Base-by-base conservation (phyloP, 257 asterid genomes). In the Ilex aquifolium region DNA sequence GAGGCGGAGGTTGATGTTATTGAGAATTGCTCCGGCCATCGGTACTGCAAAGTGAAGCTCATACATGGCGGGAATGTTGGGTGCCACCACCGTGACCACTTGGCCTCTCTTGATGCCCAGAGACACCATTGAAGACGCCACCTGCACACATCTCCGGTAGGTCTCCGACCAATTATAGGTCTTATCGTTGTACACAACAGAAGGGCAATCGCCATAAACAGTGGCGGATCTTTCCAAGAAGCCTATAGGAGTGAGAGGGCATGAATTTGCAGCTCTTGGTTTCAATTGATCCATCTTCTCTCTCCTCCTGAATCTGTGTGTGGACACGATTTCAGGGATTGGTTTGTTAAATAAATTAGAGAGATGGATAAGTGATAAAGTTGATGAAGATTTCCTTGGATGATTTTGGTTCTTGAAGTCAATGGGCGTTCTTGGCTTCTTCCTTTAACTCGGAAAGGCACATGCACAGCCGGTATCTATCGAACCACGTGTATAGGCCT, bases 1-100 rank as follows among this genome's bases (percentile, higher is more conserved):
- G 16, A 85, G 91, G 32, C 94, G 96, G 70, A 81, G 69, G 39
- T 88, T 88, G 74, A 88, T 59, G 56, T 79, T 68, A 74, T 85
- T 83, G 55, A 88, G 78, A 31, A 88, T 75, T 10, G 91, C 91
- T 16, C 91, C 91, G n/a, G 91, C 78, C 95, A 88, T 88, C 9
- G 95, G 94, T 29, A 76, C 61, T 12, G 95, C 94, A 61, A 81
- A 85, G 11, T 88, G 93, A 44, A 86, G 87, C 81, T 88, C 94
- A 54, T 85, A 88, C 87, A 85, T 88, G 67, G 95, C 88, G 10
- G 94, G 95, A 13, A 85, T 32, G 17, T 85, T 88, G 1, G 94
- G 95, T 31, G 88, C 87, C 15, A 88, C 73, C 29, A 88, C 91
- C 0, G 88, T 81, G 1, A 85, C 89, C 13, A 88, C 91, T 66